Evolutionary conservation across 2,329 filamentous ascomycete genomes (phyloP), one percentile per base, ranked within the genome.

Genomic region (Celoporthe dispersa): DNA sequence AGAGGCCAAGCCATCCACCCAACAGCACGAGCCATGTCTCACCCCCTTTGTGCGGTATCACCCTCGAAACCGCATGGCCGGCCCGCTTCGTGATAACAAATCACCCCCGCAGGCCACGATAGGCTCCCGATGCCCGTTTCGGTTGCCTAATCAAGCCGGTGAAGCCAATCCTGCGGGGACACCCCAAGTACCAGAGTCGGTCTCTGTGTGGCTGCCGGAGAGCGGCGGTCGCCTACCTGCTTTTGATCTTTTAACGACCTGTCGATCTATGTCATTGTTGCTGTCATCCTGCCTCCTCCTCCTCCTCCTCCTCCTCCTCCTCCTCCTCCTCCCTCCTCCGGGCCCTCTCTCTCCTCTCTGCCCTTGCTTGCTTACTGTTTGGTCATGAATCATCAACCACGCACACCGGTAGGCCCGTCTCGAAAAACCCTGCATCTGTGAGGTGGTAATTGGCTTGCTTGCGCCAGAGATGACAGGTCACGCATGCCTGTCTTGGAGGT

Each of bases 211-310:
- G 62, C 62, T 64, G 44, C 62, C 62, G 62, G 62, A 64, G 44
- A 64, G n/a, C 41, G 62, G 28, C 62, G 62, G 25, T 53, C 44
- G 41, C 62, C 60, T 63, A 63, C 35, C 35, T 39, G 35, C n/a
- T 55, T 51, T 31, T 1, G 28, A 2, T 31, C 3, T 44, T 12
- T 12, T 28, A 31, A 51, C 39, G 62, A 64, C 25, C 8, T 51
- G 62, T 35, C 39, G 16, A 48, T 48, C 44, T 48, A 19, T 48
- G 44, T n/a, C 44, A 48, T 7, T 48, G 7, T 48, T 22, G n/a
- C 8, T 48, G 22, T 48, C 5, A 48, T 22, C 9, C 3, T 48
- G 22, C 7, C 6, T n/a, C 7, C 22, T 7, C n/a, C 22, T 48
- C 22, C 8, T 22, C 22, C 41, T 22, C 7, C 22, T 22, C 22